Base-by-base conservation (phyloP, 768 basidiomycete species). In the Sarcodon aspratus region DNA sequence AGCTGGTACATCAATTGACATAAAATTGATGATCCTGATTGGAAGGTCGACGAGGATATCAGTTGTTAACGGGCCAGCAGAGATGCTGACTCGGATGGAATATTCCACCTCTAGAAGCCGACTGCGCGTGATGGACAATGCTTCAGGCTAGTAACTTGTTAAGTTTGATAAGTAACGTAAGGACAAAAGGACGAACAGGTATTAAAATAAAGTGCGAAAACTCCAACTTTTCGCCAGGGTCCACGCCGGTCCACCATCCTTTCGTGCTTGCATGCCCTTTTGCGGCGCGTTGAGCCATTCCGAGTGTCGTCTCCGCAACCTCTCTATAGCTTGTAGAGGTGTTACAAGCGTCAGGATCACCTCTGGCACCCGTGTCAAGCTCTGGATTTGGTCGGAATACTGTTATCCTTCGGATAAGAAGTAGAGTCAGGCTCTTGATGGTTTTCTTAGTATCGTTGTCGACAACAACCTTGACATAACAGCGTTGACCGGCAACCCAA, bases 231-330 rank as follows among this genome's bases (percentile, higher is more conserved):
- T 82, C 77, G 1, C 79, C 78, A 3, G 83, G 68, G 11, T 69
- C 64, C 6, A 94, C 79, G 7, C 93, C 93, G 6, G 78, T 72
- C 91, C 92, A 95, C 85, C 89, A 95, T 1, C 91, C 92, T 57
- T 80, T 82, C 18, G 80, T 85, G 37, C 85, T 90, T 9, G 83
- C 85, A 59, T 79, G 74, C 2, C 85, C 85, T 52, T 75, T 74
- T 7, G 78, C 64, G 27, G 75, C 76, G 36, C 72, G 72, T 45
- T 82, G 76, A 6, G 81, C 78, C 60, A 81, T 78, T 55, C 81
- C 78, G 27, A 95, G 70, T 4, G 68, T 68, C 33, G 77, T 74
- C 57, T 81, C 80, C 1, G 80, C 75, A 1, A 93, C 70, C 52
- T 78, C 72, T 60, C 83, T 86, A 47, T 71, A 67, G 13, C 66